Evolutionary conservation across 2,329 filamentous ascomycete genomes (phyloP).

Genomic region (Pseudogymnoascus sp.): DNA sequence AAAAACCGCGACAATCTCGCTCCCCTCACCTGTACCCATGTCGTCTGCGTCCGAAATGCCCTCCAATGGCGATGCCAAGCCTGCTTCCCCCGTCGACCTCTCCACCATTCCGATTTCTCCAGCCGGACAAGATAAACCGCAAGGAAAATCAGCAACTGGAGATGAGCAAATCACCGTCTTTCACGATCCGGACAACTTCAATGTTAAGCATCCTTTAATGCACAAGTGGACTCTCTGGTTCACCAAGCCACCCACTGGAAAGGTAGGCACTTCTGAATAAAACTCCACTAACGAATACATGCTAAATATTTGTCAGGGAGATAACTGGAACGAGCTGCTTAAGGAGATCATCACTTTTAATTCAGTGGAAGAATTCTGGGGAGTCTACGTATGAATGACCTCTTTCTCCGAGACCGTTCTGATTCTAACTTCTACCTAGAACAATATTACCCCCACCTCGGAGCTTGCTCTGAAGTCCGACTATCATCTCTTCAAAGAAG

Average conservation of each 20-base stretch:
- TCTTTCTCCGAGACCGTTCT: neutral
- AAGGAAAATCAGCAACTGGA: slow-evolving; percentile 35
- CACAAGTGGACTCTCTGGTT: slow-evolving; percentile 99
- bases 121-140: slow-evolving; percentile 47
- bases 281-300: neutral
- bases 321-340: slow-evolving; percentile 97
- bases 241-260: slow-evolving; percentile 93
- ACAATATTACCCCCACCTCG: slow-evolving; percentile 95
- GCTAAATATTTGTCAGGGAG: slow-evolving; percentile 50
- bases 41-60: slow-evolving; percentile 20
- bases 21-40: slow-evolving; percentile 15
- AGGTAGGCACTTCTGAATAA: slow-evolving; percentile 46
- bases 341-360: slow-evolving; percentile 99
- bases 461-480: slow-evolving; percentile 96
- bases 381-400: slow-evolving; percentile 73
- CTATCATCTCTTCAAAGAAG: slow-evolving; percentile 98
- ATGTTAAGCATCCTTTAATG: slow-evolving; percentile 96
- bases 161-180: slow-evolving; percentile 82
- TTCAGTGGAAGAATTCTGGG: slow-evolving; percentile 99
- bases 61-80: slow-evolving; percentile 14
- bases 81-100: slow-evolving; percentile 50
- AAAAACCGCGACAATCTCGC: neutral
- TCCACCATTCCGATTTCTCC: slow-evolving; percentile 61
- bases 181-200: slow-evolving; percentile 98
- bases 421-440: slow-evolving; percentile 45